Evolutionary conservation across 805 yeast species (phyloP).

Genomic region (Cephaloascus albidus): DNA sequence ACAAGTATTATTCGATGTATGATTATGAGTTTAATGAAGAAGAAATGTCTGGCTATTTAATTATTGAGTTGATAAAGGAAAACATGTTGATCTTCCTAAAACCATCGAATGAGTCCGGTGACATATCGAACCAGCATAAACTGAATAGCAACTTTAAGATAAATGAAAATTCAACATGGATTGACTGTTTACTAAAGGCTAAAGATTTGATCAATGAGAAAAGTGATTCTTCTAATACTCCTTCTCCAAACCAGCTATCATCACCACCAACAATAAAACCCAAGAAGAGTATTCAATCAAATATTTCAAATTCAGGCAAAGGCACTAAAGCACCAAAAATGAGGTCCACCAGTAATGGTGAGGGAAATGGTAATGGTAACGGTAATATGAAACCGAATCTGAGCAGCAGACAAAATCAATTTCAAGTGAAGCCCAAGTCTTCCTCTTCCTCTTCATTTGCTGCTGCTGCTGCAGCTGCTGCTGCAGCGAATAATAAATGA

Average conservation of each 20-base stretch:
- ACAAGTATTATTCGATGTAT: conserved; percentile 59
- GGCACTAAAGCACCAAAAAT: neutral
- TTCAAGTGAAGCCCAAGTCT: too few relatives aligned
- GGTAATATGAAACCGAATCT: too few relatives aligned
- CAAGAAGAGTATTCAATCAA: neutral
- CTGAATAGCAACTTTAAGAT: conserved; percentile 34
- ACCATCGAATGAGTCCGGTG: conserved; percentile 19
- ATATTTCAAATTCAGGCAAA: neutral
- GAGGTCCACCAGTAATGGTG: too few relatives aligned
- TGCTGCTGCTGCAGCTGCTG: conserved; percentile 9
- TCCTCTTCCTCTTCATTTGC: conserved; percentile 14
- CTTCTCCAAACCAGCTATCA: conserved; percentile 3
- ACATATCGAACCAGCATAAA: too few relatives aligned
- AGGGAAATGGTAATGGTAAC: too few relatives aligned
- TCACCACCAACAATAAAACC: neutral
- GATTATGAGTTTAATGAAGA: conserved; percentile 69
- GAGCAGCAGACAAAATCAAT: too few relatives aligned
- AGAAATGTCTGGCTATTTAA: conserved; percentile 49
- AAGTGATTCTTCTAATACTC: conserved; percentile 8
- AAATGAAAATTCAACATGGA: conserved; percentile 52
- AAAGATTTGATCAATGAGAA: conserved; percentile 34
- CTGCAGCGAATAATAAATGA: conserved; percentile 5
- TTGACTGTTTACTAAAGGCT: conserved; percentile 58
- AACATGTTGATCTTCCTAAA: conserved; percentile 50
- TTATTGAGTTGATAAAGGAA: conserved; percentile 49